Evolutionary conservation across 169 alveolate species (phyloP).

Genomic region (Plasmodium gonderi): DNA sequence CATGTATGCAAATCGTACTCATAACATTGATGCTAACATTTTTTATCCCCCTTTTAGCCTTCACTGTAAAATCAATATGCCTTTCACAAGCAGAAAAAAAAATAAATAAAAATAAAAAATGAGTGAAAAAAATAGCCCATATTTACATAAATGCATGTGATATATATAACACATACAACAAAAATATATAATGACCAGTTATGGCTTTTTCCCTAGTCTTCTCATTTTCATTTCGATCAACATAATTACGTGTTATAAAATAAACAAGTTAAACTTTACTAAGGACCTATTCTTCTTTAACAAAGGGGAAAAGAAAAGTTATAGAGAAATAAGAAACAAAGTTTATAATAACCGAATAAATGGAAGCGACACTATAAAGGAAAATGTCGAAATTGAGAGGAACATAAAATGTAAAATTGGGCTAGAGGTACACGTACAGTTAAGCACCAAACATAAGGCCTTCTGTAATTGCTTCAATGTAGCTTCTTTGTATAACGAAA

Average conservation of each 20-base stretch:
- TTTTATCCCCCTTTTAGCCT: neutral
- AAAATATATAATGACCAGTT: conserved; percentile 8
- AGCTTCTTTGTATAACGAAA: conserved; percentile 49
- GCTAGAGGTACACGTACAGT: conserved; percentile 83
- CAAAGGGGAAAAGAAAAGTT: neutral
- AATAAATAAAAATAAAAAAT: no score
- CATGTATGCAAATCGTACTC: neutral
- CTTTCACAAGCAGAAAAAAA: neutral
- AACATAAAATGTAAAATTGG: conserved; percentile 76
- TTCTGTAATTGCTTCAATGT: conserved; percentile 80
- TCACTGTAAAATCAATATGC: neutral
- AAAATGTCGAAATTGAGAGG: conserved; percentile 11
- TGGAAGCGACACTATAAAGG: neutral
- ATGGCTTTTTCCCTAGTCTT: neutral
- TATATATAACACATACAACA: no score
- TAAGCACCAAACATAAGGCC: conserved; percentile 78
- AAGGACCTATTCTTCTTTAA: neutral
- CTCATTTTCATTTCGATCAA: neutral
- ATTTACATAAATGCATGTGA: no score
- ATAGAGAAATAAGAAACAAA: neutral
- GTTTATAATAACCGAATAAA: neutral
- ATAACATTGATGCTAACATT: neutral
- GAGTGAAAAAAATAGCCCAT: no score
- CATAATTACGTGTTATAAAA: neutral
- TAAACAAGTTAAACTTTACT: neutral